Evolutionary conservation across 208 protist genomes (phyloP).

Genomic region (Wallacemonas sp.): DNA sequence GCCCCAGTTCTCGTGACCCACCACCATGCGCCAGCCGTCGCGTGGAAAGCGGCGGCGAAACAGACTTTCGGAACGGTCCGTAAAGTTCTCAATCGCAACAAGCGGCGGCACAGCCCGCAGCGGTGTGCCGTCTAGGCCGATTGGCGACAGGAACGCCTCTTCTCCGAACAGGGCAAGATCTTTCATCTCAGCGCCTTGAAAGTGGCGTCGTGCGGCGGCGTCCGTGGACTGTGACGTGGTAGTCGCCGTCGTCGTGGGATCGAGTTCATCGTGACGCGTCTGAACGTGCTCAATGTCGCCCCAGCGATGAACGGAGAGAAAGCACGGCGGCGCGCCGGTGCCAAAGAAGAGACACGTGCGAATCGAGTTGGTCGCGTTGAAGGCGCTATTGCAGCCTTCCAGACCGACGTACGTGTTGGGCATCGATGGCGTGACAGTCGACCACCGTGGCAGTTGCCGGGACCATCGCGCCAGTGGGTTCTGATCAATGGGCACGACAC

Average conservation of each 20-base stretch:
- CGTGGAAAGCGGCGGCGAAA: conserved; percentile 44
- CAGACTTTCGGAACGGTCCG: conserved; percentile 61
- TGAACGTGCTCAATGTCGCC: conserved; percentile 63
- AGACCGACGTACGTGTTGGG: conserved; percentile 53
- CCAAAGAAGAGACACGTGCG: conserved; percentile 80
- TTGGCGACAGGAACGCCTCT: conserved; percentile 30
- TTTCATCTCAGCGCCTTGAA: background rate
- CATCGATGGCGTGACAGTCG: conserved; percentile 18
- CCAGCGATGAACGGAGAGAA: conserved; percentile 47
- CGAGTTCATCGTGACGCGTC: conserved; percentile 9
- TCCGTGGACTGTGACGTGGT: background rate
- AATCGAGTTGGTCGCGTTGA: conserved; percentile 88
- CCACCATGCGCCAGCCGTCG: conserved; percentile 42
- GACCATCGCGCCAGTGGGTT: conserved; percentile 86
- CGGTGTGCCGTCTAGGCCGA: background rate
- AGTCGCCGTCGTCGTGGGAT: background rate
- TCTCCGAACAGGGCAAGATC: conserved; percentile 38
- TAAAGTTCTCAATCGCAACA: conserved; percentile 87
- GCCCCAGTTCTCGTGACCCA: conserved; percentile 88
- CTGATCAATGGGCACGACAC: conserved; percentile 23
- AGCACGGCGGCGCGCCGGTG: conserved; percentile 53
- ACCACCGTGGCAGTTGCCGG: conserved; percentile 32
- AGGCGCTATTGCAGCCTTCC: conserved; percentile 78
- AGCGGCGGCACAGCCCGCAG: conserved; percentile 27
- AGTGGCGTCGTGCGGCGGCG: background rate